These are phyloP conservation scores for Globisporangium splendens DNA, from an alignment of 352 stramenopile genomes.

Conservation along the genomic window DNA sequence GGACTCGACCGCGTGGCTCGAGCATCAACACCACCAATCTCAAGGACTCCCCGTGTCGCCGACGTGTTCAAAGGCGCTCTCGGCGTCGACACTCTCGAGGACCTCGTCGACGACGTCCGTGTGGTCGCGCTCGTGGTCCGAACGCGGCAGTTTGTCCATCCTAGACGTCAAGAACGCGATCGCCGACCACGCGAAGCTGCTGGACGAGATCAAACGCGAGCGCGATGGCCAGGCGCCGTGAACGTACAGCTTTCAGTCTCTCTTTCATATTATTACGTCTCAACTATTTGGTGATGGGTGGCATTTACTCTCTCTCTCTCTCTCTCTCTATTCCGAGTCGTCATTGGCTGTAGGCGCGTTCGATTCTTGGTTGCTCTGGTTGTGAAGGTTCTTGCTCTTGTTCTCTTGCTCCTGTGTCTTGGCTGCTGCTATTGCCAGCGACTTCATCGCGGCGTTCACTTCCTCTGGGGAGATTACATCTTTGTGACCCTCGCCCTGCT, in stretches of 20 bases:
- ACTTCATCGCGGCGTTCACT: too few relatives aligned
- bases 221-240: constrained; percentile 21
- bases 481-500: constrained; percentile 35
- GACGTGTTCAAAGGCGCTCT: not conserved
- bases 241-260: not conserved
- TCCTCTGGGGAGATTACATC: constrained; percentile 1
- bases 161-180: constrained; percentile 49
- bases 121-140: constrained; percentile 1
- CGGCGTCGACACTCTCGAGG: too few relatives aligned
- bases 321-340: not conserved
- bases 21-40: too few relatives aligned
- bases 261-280: not conserved
- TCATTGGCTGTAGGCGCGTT: not conserved
- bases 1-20: not conserved
- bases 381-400: not conserved
- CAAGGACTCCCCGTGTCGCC: not conserved
- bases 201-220: constrained; percentile 42
- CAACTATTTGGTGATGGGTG: too few relatives aligned
- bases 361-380: constrained; percentile 8
- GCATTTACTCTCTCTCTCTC: not conserved
- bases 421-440: too few relatives aligned
- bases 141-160: constrained; percentile 13
- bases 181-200: constrained; percentile 46
- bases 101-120: too few relatives aligned
- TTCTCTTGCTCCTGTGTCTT: too few relatives aligned